Percentiles rank a stretch among this genome's conserved stretches.
Conservation (phyloP, 148 eudicot genomes). For the Nyssa sinensis region DNA sequence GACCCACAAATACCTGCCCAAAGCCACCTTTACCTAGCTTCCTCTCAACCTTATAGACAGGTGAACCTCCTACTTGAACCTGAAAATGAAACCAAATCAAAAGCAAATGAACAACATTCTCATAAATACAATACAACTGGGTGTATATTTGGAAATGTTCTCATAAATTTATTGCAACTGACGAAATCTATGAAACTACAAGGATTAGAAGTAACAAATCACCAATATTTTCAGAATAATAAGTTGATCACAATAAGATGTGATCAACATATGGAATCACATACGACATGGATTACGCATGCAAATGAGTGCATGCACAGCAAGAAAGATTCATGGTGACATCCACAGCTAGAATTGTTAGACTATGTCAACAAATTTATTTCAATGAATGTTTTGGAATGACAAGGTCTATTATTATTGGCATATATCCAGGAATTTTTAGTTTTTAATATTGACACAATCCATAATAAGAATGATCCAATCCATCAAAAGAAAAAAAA, state of each 20-base stretch:
- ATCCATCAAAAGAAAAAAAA: too few relatives aligned
- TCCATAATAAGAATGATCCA: neutral
- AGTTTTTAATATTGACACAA: neutral
- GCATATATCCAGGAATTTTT: neutral
- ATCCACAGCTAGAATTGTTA: neutral
- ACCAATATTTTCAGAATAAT: neutral
- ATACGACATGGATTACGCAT: too few relatives aligned
- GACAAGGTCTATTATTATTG: neutral
- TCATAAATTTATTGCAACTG: too few relatives aligned
- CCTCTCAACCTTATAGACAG: constrained; percentile 73
- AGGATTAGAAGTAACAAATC: neutral
- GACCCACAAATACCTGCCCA: constrained; percentile 92
- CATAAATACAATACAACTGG: neutral
- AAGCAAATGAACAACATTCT: constrained; percentile 6
- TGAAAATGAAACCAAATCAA: constrained; percentile 20
- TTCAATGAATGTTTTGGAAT: neutral
- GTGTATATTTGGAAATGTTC: neutral
- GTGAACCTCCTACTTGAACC: constrained; percentile 91
- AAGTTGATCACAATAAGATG: neutral
- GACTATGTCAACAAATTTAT: neutral
- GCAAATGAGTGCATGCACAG: too few relatives aligned
- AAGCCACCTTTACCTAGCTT: constrained; percentile 92
- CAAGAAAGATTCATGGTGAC: neutral
- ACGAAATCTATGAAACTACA: too few relatives aligned
- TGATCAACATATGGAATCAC: neutral